A percentile compares a stretch with the other conserved stretches of the same genome.
These are phyloP conservation scores for Papiliotrema terrestris DNA, from an alignment of 1,284 basidiomycete species.

Conservation along the genomic window DNA sequence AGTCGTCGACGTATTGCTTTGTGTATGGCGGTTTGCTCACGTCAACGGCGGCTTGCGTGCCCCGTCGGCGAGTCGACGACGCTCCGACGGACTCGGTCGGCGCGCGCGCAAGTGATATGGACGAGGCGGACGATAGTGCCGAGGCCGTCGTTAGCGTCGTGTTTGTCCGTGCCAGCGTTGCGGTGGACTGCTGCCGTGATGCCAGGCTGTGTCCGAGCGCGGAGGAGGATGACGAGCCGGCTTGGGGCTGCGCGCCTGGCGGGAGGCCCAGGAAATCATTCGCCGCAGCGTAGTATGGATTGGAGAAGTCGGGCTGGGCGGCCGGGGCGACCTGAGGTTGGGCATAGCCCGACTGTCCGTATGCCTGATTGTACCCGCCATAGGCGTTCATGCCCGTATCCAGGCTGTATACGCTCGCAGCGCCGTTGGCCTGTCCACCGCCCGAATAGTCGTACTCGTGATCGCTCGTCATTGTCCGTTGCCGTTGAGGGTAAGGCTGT, in stretches of 20 bases:
- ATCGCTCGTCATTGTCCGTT: constrained; percentile 21
- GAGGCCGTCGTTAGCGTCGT: constrained; percentile 30
- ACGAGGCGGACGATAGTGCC: constrained; percentile 33
- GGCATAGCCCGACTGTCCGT: constrained; percentile 9
- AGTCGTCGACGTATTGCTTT: constrained; percentile 95
- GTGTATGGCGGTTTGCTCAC: constrained; percentile 83
- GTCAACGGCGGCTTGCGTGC: constrained; percentile 68
- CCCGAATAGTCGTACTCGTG: constrained; percentile 15
- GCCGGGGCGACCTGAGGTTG: constrained; percentile 4
- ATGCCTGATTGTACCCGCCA: constrained; percentile 8
- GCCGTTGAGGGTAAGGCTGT: constrained; percentile 11
- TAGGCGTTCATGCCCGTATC: constrained; percentile 47
- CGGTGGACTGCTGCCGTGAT: constrained; percentile 31
- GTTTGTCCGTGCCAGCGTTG: constrained; percentile 37
- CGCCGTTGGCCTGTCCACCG: constrained; percentile 17
- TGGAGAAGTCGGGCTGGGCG: constrained; percentile 24
- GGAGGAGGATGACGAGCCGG: constrained; percentile 20
- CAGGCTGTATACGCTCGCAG: constrained; percentile 46
- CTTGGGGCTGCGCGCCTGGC: constrained; percentile 46
- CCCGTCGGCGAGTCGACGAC: constrained; percentile 50
- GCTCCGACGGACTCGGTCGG: constrained; percentile 54
- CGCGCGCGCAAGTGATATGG: constrained; percentile 35
- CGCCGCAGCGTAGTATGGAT: constrained; percentile 56
- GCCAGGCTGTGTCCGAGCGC: constrained; percentile 7
- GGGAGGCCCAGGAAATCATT: constrained; percentile 69